phyloP scores from a whole-genome alignment of 805 yeast species.

The Kazachstania taianensis region DNA sequence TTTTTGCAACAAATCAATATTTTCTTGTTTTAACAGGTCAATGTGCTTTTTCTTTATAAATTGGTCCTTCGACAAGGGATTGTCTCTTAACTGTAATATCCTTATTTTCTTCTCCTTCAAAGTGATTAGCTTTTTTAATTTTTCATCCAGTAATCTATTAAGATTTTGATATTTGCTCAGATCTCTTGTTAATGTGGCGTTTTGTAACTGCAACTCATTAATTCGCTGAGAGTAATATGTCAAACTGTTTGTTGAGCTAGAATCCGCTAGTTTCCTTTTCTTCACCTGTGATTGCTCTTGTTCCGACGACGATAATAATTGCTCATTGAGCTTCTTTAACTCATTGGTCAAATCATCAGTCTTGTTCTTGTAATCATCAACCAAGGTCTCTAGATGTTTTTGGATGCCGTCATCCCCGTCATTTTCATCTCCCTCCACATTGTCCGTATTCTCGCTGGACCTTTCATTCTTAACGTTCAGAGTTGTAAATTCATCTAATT shows the following conservation, averaged over 20 bases:
- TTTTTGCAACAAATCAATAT: slow-evolving; percentile 38
- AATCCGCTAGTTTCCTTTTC: slow-evolving; percentile 25
- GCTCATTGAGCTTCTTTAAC: slow-evolving; percentile 26
- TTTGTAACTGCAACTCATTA: slow-evolving; percentile 34
- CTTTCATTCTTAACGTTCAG: slow-evolving; percentile 10
- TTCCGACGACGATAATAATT: slow-evolving; percentile 12
- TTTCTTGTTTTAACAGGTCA: slow-evolving; percentile 46
- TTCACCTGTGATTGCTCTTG: slow-evolving; percentile 7
- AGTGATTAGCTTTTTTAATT: slow-evolving; percentile 28
- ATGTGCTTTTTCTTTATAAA: slow-evolving; percentile 44
- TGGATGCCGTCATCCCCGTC: too few species aligned
- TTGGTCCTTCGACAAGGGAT: slow-evolving; percentile 57
- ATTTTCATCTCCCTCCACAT: slow-evolving; percentile 14
- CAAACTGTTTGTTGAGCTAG: slow-evolving; percentile 9
- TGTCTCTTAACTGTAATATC: slow-evolving; percentile 52
- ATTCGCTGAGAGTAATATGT: slow-evolving; percentile 24
- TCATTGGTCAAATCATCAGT: slow-evolving; percentile 36
- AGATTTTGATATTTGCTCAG: slow-evolving; percentile 31
- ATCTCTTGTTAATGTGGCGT: slow-evolving; percentile 30
- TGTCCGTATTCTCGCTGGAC: slow-evolving; percentile 6
- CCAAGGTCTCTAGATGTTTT: slow-evolving; percentile 26
- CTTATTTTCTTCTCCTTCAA: slow-evolving; percentile 34
- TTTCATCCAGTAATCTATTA: slow-evolving; percentile 30
- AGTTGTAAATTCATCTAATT: slow-evolving; percentile 32
- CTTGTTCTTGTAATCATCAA: slow-evolving; percentile 47